phyloP scores from a whole-genome alignment of 371 early-diverging fungal genomes.

The Dichotomocladium elegans region DNA sequence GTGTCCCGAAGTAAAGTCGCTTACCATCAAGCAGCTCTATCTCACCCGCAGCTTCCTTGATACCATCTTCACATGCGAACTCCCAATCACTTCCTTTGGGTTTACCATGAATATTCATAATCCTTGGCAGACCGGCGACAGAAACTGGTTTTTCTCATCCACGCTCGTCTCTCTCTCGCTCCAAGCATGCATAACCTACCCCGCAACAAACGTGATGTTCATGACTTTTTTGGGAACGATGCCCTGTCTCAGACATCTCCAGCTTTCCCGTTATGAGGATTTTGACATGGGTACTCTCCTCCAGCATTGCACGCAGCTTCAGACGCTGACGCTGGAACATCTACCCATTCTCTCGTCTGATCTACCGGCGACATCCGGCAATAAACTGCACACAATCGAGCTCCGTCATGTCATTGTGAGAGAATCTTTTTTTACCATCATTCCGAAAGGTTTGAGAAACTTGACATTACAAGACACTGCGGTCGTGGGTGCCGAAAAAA shows the following conservation, averaged over 20 bases:
- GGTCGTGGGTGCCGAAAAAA: neutral
- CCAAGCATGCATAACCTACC: slow-evolving; percentile 3
- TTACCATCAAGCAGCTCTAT: slow-evolving; percentile 3
- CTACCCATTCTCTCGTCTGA: neutral
- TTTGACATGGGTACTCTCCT: neutral
- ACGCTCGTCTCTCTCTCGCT: slow-evolving; percentile 1
- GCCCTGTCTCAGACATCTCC: neutral
- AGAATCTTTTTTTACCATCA: neutral
- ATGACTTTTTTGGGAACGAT: neutral
- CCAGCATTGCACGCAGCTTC: neutral
- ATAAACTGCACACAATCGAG: neutral
- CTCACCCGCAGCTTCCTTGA: neutral
- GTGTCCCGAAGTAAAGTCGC: neutral
- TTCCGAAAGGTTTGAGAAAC: neutral
- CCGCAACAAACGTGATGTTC: neutral
- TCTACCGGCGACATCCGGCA: neutral
- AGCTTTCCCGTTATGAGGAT: slow-evolving; percentile 2
- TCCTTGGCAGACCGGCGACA: neutral
- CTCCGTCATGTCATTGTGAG: neutral
- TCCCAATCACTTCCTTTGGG: neutral
- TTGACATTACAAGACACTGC: neutral
- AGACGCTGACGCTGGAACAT: neutral
- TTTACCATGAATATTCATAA: neutral
- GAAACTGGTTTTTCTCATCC: neutral
- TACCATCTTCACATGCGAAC: neutral